A percentile compares a stretch with the other conserved stretches of the same genome.
These are phyloP conservation scores for Ophiostoma ips DNA, from an alignment of 2,329 filamentous ascomycete species.

Conservation along the genomic window DNA sequence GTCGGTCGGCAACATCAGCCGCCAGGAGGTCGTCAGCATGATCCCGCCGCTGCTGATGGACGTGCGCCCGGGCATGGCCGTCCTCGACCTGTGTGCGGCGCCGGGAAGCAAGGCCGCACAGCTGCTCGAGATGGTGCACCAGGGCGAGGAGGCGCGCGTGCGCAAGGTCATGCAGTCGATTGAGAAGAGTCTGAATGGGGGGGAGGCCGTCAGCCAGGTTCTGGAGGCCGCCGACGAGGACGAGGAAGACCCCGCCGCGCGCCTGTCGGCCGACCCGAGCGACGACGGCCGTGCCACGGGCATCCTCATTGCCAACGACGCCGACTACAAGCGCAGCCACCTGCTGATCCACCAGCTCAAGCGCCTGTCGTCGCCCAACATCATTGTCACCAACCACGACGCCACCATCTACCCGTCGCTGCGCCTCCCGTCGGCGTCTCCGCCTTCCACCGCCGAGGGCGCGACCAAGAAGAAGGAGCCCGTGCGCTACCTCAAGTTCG, in stretches of 20 bases:
- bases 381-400: constrained; percentile 96
- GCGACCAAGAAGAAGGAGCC: constrained; percentile 18
- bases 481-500: constrained; percentile 71
- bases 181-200: constrained; percentile 38
- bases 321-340: constrained; percentile 91
- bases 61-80: constrained; percentile 77
- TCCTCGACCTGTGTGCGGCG: constrained; percentile 90
- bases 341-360: constrained; percentile 98
- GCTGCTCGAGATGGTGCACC: constrained; percentile 85
- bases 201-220: constrained; percentile 29
- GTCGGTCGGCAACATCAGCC: constrained; percentile 89
- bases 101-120: constrained; percentile 96
- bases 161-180: constrained; percentile 50
- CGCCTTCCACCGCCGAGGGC: constrained; percentile 29
- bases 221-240: constrained; percentile 27
- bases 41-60: constrained; percentile 92
- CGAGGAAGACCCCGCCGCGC: constrained; percentile 19
- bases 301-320: constrained; percentile 86
- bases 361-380: constrained; percentile 86
- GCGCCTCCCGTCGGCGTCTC: constrained; percentile 49
- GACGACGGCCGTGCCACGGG: constrained; percentile 85
- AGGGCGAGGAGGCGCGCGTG: constrained; percentile 79
- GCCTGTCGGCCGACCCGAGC: constrained; percentile 44
- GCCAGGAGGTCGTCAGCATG: constrained; percentile 98
- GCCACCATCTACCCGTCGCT: constrained; percentile 91